Conservation (phyloP, 2,329 filamentous ascomycete genomes). For the Cercospora sp. region DNA sequence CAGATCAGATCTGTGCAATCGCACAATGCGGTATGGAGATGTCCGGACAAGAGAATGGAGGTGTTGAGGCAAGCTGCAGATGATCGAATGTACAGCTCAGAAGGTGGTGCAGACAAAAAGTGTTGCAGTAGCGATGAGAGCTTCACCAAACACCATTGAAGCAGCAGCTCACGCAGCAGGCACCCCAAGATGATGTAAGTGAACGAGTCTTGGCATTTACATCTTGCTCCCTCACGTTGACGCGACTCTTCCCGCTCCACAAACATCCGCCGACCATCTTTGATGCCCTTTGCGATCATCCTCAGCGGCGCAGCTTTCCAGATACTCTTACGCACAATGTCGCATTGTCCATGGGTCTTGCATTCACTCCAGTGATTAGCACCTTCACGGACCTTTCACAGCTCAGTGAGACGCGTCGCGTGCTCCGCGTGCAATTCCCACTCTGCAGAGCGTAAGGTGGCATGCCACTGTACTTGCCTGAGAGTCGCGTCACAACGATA, state of each 20-base stretch:
- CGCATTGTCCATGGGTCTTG: not conserved
- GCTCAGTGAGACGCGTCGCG: not conserved
- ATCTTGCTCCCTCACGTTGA: not conserved
- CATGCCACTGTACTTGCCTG: no score
- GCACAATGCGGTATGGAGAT: not conserved
- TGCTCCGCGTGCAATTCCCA: not conserved
- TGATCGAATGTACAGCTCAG: not conserved
- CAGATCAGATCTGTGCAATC: not conserved
- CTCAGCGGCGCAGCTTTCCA: not conserved
- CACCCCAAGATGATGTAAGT: constrained; percentile 2
- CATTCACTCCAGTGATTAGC: not conserved
- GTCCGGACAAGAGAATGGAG: not conserved
- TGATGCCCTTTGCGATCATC: not conserved
- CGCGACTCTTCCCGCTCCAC: not conserved
- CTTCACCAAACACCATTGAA: constrained; percentile 1
- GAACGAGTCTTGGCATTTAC: not conserved
- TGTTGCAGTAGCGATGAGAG: not conserved
- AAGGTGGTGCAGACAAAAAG: not conserved
- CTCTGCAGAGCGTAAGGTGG: not conserved
- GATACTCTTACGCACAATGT: not conserved
- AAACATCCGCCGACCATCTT: not conserved
- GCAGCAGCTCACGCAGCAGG: not conserved
- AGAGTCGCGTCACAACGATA: no score
- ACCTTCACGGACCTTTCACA: no score
- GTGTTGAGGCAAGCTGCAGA: not conserved